These are phyloP conservation scores for Mycena sp. DNA, from an alignment of 1,284 basidiomycete species.

Conservation along the genomic window DNA sequence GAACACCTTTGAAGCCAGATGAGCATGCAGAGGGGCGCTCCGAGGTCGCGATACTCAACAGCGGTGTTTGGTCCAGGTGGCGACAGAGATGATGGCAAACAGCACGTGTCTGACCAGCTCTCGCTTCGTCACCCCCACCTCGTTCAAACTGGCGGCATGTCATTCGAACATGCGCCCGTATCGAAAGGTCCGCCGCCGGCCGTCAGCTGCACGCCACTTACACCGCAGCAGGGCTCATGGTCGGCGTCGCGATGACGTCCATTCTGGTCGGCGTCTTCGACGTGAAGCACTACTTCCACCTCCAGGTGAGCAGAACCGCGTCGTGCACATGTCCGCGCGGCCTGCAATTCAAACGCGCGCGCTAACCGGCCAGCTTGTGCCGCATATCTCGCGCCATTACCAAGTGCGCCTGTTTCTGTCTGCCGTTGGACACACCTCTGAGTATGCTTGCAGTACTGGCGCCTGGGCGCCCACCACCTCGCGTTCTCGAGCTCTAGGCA, in stretches of 20 bases:
- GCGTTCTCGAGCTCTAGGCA: constrained; percentile 71
- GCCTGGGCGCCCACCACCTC: constrained; percentile 78
- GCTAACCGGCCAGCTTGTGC: constrained; percentile 68
- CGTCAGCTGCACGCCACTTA: constrained; percentile 1
- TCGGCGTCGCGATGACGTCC: constrained; percentile 74
- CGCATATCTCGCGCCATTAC: constrained; percentile 75
- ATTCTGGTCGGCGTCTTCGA: constrained; percentile 82
- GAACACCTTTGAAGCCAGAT: no score
- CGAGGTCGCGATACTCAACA: no score
- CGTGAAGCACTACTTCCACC: constrained; percentile 87
- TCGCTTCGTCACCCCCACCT: neutral
- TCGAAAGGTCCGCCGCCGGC: constrained; percentile 67
- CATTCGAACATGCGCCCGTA: constrained; percentile 81
- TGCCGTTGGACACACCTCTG: constrained; percentile 25
- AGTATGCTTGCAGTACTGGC: constrained; percentile 76
- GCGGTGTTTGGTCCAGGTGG: neutral
- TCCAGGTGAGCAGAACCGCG: constrained; percentile 64
- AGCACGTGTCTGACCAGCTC: neutral
- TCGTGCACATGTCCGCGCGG: constrained; percentile 8
- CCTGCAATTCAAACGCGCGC: no score
- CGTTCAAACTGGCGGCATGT: constrained; percentile 56
- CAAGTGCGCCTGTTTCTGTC: constrained; percentile 55
- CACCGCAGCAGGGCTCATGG: constrained; percentile 75
- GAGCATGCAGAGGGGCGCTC: no score
- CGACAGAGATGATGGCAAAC: neutral